Evolutionary conservation across 768 basidiomycete genomes (phyloP).

Genomic region (Erythrobasidium yunnanense): DNA sequence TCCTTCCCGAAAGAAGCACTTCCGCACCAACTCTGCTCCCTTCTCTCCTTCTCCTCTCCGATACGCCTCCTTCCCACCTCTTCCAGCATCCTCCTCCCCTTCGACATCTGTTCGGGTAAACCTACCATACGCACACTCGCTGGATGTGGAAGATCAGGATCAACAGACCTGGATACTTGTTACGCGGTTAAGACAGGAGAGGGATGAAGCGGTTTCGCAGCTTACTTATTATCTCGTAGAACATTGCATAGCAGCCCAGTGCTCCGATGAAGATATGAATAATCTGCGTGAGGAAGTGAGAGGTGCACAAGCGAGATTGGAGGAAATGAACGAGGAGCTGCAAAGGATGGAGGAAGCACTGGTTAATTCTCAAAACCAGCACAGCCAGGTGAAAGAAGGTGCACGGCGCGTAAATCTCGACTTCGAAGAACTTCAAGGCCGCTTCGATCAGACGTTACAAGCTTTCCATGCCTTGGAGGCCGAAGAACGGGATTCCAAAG

Average conservation of each 20-base stretch:
- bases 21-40: not conserved
- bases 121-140: not conserved
- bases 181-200: constrained; percentile 2
- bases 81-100: not conserved
- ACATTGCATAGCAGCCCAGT: not conserved
- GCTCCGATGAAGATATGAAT: not conserved
- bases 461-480: no score
- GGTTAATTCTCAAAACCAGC: not conserved
- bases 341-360: not conserved
- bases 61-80: constrained; percentile 4
- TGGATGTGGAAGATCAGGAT: no score
- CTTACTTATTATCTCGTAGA: constrained; percentile 5
- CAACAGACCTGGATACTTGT: no score
- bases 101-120: not conserved
- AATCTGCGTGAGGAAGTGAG: not conserved
- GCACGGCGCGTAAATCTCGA: not conserved
- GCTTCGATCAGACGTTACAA: no score
- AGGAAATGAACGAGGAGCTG: not conserved
- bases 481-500: no score
- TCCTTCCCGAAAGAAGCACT: not conserved
- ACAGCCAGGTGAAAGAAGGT: not conserved
- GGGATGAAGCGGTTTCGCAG: not conserved
- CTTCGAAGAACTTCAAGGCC: no score
- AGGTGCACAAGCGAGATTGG: not conserved
- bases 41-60: not conserved